phyloP scores from a whole-genome alignment of 495 filamentous ascomycete species.

The Penicillium mononematosum region DNA sequence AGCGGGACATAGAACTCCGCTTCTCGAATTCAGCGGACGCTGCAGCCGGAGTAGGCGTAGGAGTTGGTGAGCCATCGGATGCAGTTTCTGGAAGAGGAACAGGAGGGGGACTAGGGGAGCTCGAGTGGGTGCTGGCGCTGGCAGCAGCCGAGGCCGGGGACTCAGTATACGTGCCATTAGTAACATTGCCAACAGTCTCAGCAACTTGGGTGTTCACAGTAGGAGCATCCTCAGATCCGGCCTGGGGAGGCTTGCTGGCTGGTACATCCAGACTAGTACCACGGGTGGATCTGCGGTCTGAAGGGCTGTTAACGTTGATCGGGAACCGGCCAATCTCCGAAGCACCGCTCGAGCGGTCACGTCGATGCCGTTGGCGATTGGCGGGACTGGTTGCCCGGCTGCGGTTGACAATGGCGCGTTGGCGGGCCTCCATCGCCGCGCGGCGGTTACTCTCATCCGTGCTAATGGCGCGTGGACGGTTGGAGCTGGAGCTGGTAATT shows the following conservation, averaged over 20 bases:
- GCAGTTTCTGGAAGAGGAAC: conserved; percentile 32
- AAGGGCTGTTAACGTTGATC: conserved; percentile 64
- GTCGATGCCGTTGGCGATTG: conserved; percentile 60
- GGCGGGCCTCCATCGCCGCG: conserved; percentile 87
- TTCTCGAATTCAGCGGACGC: conserved; percentile 42
- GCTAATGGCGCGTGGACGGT: conserved; percentile 80
- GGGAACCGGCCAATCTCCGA: conserved; percentile 76
- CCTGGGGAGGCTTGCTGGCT: conserved; percentile 31
- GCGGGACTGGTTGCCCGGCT: conserved; percentile 75
- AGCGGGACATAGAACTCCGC: conserved; percentile 46
- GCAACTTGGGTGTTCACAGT: conserved; percentile 30
- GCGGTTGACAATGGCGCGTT: conserved; percentile 74
- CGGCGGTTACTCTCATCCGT: conserved; percentile 96
- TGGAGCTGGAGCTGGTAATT: conserved; percentile 26
- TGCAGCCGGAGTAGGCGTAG: conserved; percentile 39
- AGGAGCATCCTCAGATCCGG: conserved; percentile 28
- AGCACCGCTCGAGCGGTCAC: conserved; percentile 79
- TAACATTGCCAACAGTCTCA: conserved; percentile 35
- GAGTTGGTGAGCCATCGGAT: conserved; percentile 41
- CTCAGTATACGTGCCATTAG: conserved; percentile 40
- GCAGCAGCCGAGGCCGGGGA: conserved; percentile 31
- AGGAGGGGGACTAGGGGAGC: conserved; percentile 33
- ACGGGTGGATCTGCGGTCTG: conserved; percentile 47
- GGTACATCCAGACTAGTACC: conserved; percentile 66
- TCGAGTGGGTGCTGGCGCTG: conserved; percentile 38